Evolutionary conservation across 2,329 filamentous ascomycete species (phyloP).

Genomic region (Aspergillus uvarum): DNA sequence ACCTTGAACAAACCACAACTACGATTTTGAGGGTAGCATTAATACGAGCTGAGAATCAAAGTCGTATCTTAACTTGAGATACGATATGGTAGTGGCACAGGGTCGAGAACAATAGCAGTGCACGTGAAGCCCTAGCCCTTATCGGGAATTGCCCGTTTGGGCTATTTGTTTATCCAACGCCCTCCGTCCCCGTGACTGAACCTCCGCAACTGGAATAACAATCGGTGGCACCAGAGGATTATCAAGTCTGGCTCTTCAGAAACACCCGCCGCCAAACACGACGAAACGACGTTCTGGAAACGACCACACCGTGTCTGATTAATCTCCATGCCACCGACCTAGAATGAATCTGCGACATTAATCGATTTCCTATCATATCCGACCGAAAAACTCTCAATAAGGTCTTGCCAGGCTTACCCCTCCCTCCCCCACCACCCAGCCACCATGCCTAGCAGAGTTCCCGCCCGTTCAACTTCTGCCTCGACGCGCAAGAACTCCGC

Average conservation of each 20-base stretch:
- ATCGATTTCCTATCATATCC: not conserved
- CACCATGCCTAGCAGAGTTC: conserved; percentile 43
- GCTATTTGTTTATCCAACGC: conserved; percentile 39
- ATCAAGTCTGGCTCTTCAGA: not conserved
- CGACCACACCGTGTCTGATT: not conserved
- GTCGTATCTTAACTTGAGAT: too few relatives aligned
- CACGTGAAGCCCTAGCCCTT: conserved; percentile 35
- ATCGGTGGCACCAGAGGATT: not conserved
- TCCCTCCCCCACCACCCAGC: conserved; percentile 18
- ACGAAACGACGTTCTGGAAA: not conserved
- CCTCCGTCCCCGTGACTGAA: conserved; percentile 22
- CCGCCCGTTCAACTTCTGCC: conserved; percentile 39
- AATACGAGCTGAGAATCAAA: too few relatives aligned
- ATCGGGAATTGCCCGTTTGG: conserved; percentile 38
- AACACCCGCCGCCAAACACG: not conserved
- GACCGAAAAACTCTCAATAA: not conserved
- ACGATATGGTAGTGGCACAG: too few relatives aligned
- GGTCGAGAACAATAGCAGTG: not conserved
- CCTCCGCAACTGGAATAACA: conserved; percentile 13
- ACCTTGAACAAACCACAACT: too few relatives aligned
- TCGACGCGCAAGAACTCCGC: conserved; percentile 42
- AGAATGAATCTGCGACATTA: conserved; percentile 15
- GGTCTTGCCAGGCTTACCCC: not conserved
- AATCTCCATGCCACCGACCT: conserved; percentile 5
- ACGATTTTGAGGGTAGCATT: too few relatives aligned